These are phyloP conservation scores for Penicillium expansum DNA, from an alignment of 2,329 filamentous ascomycete genomes.

Conservation along the genomic window DNA sequence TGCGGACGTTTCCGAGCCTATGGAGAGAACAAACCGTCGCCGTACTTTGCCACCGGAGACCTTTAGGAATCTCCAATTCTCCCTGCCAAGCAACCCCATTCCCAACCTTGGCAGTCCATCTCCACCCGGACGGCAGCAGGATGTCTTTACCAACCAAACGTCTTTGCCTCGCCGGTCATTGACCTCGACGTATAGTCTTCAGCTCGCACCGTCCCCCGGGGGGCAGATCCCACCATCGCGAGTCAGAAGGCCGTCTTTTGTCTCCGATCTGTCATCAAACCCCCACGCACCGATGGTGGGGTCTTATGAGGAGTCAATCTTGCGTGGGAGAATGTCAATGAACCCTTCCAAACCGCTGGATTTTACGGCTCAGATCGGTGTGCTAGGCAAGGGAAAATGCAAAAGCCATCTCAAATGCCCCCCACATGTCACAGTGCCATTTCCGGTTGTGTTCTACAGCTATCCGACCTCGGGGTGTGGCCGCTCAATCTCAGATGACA, in stretches of 20 bases:
- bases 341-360: slow-evolving; percentile 88
- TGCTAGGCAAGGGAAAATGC: slow-evolving; percentile 84
- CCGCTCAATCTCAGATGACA: slow-evolving; percentile 68
- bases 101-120: slow-evolving; percentile 46
- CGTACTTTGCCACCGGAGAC: slow-evolving; percentile 68
- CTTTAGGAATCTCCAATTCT: slow-evolving; percentile 51
- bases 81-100: slow-evolving; percentile 35
- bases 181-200: slow-evolving; percentile 56
- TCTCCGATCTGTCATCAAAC: slow-evolving; percentile 71
- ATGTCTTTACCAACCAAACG: slow-evolving; percentile 71
- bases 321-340: slow-evolving; percentile 94
- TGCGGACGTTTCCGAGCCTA: slow-evolving; percentile 49
- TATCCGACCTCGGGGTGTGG: slow-evolving; percentile 69
- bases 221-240: slow-evolving; percentile 38
- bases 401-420: slow-evolving; percentile 82
- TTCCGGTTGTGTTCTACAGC: slow-evolving; percentile 94
- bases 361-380: slow-evolving; percentile 93
- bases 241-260: slow-evolving; percentile 66
- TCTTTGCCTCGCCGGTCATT: slow-evolving; percentile 68
- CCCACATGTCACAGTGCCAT: slow-evolving; percentile 82
- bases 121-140: slow-evolving; percentile 56
- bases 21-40: slow-evolving; percentile 57
- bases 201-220: slow-evolving; percentile 43
- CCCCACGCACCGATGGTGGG: slow-evolving; percentile 95
- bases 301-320: slow-evolving; percentile 94